Evolutionary conservation across 305 asterid species (phyloP), one percentile per base, ranked within the genome.

Genomic region (Fraxinus sp.): DNA sequence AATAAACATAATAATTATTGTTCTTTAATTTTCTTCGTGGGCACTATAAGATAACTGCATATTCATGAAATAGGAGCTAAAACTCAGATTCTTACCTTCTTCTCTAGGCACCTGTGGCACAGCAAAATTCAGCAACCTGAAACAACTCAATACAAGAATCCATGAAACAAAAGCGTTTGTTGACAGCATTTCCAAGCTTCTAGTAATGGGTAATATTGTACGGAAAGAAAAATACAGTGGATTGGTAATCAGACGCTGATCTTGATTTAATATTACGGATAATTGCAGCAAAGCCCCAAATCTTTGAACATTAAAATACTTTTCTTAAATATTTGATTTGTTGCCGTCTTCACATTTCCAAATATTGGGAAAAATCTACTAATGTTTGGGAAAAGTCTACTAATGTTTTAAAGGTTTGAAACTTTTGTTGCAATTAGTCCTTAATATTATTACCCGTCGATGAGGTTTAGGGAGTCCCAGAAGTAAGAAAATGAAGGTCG

Each of bases 51-150:
- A 46, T 41, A 59, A 72, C 64, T 7, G 64, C 73, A 32, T 70
- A 74, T 46, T 52, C 55, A 5, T 6, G 71, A 79, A 14, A 37
- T 14, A 24, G 66, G 4, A 36, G 41, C 16, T 32, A 44, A 68
- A 39, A 68, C 62, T 35, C 81, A 83, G 79, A 77, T 78, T 32
- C 80, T 78, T 20, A 89, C 92, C 93, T 89, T 90, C 93, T 62
- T 85, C 89, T 79, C 74, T 89, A 5, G 93, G 93, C 73, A 90
- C 93, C 83, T 88, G 91, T 57, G 93, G 83, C 16, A 81, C 85
- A 26, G 84, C 79, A 79, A 86, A 84, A 33, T 86, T 86, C 74
- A 86, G 71, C n/a, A 83, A 22, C 66, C 83, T 72, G 26, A 80
- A 83, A 76, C 83, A 86, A 52, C 20, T 80, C 62, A 81, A 78